Percentiles rank a stretch among this genome's conserved stretches.
These are phyloP conservation scores for Elongisporangium undulatum DNA, from an alignment of 352 stramenopile species.

Conservation along the genomic window DNA sequence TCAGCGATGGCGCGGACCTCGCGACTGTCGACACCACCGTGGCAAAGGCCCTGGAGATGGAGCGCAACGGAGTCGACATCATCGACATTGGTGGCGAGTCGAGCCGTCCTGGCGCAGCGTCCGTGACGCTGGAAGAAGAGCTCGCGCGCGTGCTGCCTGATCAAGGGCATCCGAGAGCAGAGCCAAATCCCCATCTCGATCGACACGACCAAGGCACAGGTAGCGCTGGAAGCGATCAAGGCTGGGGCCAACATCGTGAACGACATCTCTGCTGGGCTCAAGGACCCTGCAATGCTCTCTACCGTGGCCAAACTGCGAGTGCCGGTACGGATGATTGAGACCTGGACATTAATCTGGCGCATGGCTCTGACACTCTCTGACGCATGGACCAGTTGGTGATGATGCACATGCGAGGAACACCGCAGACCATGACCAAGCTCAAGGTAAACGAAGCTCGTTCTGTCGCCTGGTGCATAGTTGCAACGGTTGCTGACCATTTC, in stretches of 20 bases:
- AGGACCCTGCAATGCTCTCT: slow-evolving; percentile 91
- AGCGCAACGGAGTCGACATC: slow-evolving; percentile 88
- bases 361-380: background rate
- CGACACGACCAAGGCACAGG: slow-evolving; percentile 93
- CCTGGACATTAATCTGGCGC: background rate
- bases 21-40: slow-evolving; percentile 58
- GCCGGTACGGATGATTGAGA: slow-evolving; percentile 33
- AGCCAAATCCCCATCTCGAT: slow-evolving; percentile 92
- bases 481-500: background rate
- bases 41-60: slow-evolving; percentile 86
- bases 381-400: slow-evolving; percentile 75
- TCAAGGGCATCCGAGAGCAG: slow-evolving; percentile 80
- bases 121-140: slow-evolving; percentile 89
- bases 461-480: background rate
- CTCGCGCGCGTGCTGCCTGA: slow-evolving; percentile 89
- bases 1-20: slow-evolving; percentile 79
- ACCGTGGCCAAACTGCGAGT: slow-evolving; percentile 85
- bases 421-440: slow-evolving; percentile 92
- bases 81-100: slow-evolving; percentile 99
- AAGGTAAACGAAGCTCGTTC: slow-evolving; percentile 27
- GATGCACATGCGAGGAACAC: slow-evolving; percentile 98
- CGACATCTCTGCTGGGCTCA: slow-evolving; percentile 94
- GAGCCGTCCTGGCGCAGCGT: slow-evolving; percentile 93
- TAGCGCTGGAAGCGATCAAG: slow-evolving; percentile 87
- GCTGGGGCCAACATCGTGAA: slow-evolving; percentile 97